phyloP scores from a whole-genome alignment of 2,329 filamentous ascomycete species.

The Pseudogymnoascus sp. region DNA sequence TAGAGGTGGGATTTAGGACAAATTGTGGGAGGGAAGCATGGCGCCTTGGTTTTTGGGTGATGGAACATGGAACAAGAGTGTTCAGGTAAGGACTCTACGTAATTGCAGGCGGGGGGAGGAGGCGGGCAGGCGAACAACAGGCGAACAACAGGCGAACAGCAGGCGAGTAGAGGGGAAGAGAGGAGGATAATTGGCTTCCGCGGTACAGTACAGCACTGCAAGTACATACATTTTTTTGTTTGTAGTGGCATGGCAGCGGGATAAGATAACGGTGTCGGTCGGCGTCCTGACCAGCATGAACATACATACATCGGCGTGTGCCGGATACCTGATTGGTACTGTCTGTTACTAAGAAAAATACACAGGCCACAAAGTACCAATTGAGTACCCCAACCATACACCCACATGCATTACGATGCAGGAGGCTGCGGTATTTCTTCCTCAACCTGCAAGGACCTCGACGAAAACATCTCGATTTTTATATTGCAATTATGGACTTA shows the following conservation, averaged over 20 bases:
- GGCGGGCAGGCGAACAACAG: not conserved
- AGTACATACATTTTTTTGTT: not conserved
- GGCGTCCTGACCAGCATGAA: not conserved
- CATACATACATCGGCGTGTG: not conserved
- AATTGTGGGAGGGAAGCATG: not conserved
- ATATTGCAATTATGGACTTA: not conserved
- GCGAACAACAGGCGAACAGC: not conserved
- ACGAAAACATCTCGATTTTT: not conserved
- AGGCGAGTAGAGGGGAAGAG: not conserved
- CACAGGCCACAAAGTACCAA: not conserved
- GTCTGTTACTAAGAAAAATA: not conserved
- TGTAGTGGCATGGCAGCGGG: not conserved
- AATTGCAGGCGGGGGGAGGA: not conserved
- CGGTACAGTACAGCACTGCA: not conserved
- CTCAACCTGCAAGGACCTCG: not conserved
- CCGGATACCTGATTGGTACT: not conserved
- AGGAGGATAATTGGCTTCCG: not conserved
- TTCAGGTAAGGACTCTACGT: constrained; percentile 6
- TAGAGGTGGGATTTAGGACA: not conserved
- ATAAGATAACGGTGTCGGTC: not conserved
- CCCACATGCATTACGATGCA: not conserved
- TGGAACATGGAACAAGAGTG: not conserved
- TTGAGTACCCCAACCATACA: not conserved
- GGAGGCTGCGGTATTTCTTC: not conserved
- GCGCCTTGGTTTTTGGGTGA: not conserved